Conservation (phyloP, 2,329 filamentous ascomycete genomes). For the Cucurbitaria berberidis region DNA sequence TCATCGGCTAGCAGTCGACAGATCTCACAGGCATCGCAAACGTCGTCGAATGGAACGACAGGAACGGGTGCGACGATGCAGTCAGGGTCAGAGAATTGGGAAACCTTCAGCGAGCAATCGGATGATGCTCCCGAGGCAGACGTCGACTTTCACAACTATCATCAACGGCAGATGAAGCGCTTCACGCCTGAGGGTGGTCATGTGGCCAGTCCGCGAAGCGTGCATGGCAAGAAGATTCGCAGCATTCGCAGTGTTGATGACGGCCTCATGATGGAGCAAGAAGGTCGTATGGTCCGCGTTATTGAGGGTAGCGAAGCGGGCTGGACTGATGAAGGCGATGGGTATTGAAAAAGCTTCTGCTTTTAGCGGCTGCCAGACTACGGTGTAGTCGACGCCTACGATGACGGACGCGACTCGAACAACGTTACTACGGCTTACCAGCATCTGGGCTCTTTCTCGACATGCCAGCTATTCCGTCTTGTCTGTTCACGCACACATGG, state of each 20-base stretch:
- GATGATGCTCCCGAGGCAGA: conserved; percentile 70
- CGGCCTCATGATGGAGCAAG: conserved; percentile 49
- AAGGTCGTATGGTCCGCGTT: conserved; percentile 53
- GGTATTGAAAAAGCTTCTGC: conserved; percentile 31
- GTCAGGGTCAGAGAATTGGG: conserved; percentile 95
- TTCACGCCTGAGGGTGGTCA: conserved; percentile 52
- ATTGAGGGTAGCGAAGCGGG: conserved; percentile 59
- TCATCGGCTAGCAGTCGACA: conserved; percentile 61
- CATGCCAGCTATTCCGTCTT: not conserved
- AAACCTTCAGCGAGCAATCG: conserved; percentile 88
- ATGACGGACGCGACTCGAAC: conserved; percentile 11
- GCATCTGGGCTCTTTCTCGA: not conserved
- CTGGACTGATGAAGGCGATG: conserved; percentile 59
- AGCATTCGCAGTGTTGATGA: conserved; percentile 56
- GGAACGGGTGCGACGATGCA: conserved; percentile 63
- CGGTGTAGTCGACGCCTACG: too few relatives aligned
- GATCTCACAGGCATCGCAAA: conserved; percentile 70
- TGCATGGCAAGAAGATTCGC: conserved; percentile 46
- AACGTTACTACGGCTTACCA: conserved; percentile 5
- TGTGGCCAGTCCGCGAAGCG: conserved; percentile 38
- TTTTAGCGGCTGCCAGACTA: not conserved
- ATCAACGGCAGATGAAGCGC: conserved; percentile 72
- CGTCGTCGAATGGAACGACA: conserved; percentile 59
- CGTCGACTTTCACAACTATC: conserved; percentile 79
- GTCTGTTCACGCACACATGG: conserved; percentile 3